A percentile compares a stretch with the other conserved stretches of the same genome.
Evolutionary conservation across 2,329 filamentous ascomycete genomes (phyloP).

Genomic region (Penicillium sp.): DNA sequence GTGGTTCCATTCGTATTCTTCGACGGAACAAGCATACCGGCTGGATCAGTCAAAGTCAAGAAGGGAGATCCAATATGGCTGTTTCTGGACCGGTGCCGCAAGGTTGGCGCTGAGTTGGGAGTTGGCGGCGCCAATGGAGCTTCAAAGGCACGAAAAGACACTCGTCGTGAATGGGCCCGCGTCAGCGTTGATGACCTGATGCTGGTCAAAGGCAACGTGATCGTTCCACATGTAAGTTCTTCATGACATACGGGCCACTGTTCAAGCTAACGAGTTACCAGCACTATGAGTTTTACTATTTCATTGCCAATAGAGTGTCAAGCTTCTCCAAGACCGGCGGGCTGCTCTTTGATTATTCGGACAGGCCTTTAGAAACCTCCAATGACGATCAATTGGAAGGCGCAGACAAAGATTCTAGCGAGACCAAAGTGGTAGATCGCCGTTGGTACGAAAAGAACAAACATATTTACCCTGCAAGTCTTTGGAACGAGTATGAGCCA

Average conservation of each 20-base stretch:
- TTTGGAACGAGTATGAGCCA: conserved; percentile 93
- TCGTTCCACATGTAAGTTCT: conserved; percentile 80
- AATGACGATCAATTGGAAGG: conserved; percentile 64
- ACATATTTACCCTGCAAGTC: conserved; percentile 92
- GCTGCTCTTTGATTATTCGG: conserved; percentile 71
- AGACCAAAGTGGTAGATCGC: conserved; percentile 92
- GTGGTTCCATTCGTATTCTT: conserved; percentile 95
- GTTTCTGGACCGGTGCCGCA: conserved; percentile 84
- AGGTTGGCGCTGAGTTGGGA: conserved; percentile 77
- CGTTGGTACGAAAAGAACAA: conserved; percentile 98
- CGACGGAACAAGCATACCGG: conserved; percentile 83
- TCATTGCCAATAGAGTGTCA: conserved; percentile 68
- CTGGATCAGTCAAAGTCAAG: conserved; percentile 76
- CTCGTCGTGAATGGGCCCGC: conserved; percentile 78
- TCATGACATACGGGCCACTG: not conserved
- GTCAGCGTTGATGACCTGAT: conserved; percentile 94
- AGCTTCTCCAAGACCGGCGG: conserved; percentile 70
- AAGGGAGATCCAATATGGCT: conserved; percentile 93
- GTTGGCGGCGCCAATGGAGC: conserved; percentile 58
- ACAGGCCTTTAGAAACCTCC: conserved; percentile 32
- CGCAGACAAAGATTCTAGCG: conserved; percentile 65
- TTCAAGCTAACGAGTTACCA: conserved; percentile 37
- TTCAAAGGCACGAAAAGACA: conserved; percentile 50
- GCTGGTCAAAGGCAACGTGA: conserved; percentile 82
- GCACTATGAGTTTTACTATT: conserved; percentile 98